Conservation (phyloP, 768 basidiomycete genomes). For the Cubamyces lactineus region DNA sequence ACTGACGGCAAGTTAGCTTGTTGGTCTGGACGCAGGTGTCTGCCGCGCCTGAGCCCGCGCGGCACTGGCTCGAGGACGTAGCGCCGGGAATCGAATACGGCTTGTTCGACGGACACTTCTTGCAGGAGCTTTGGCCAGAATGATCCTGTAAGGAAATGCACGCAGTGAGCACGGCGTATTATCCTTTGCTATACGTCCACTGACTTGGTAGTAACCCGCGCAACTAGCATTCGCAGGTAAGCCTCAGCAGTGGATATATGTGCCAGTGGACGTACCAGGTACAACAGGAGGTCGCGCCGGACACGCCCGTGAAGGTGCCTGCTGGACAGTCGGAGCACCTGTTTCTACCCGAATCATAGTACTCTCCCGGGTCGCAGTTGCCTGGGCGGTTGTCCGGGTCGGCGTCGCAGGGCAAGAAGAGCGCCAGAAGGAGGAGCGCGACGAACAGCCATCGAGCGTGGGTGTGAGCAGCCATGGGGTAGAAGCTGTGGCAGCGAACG, state of each 20-base stretch:
- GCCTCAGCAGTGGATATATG: neutral
- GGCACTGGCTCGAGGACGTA: neutral
- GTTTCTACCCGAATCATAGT: neutral
- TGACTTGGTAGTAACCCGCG: neutral
- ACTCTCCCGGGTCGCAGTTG: slow-evolving; percentile 4
- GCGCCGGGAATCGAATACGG: neutral
- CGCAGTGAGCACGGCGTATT: neutral
- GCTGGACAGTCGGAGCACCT: slow-evolving; percentile 10
- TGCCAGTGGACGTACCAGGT: slow-evolving; percentile 11
- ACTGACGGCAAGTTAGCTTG: neutral
- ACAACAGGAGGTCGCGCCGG: slow-evolving; percentile 23
- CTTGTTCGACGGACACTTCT: neutral
- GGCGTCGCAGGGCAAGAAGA: neutral
- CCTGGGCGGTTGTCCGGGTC: neutral
- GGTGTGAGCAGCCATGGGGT: neutral
- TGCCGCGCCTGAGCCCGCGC: neutral
- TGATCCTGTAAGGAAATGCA: neutral
- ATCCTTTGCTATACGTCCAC: neutral
- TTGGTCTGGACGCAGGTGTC: neutral
- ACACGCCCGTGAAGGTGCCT: slow-evolving; percentile 17
- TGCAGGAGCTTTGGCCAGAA: neutral
- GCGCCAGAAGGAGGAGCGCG: neutral
- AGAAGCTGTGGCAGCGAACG: neutral
- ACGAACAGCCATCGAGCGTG: neutral
- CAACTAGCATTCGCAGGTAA: neutral